Evolutionary conservation across 2,329 filamentous ascomycete species (phyloP), one percentile per base, ranked within the genome.

Genomic region (Venturia carpophila): DNA sequence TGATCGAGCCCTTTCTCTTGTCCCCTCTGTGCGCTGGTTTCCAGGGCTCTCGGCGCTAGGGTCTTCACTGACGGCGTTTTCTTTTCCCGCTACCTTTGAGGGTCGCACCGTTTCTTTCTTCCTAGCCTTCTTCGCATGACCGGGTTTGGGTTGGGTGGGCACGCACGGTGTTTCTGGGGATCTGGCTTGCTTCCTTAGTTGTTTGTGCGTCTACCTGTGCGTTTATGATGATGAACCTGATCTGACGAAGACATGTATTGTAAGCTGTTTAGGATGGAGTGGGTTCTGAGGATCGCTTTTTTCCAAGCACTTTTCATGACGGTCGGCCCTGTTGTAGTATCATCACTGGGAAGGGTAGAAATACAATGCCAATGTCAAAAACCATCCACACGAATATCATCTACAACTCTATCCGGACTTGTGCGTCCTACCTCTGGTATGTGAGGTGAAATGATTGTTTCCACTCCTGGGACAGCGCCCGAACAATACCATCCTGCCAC

Each of bases 241-340:
- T 58, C n/a, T n/a, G 47, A 58, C 37, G 52, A 58, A 58, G 47
- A 37, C 52, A 58, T 58, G 52, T 58, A 58, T 37, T 58, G 52
- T 58, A 34, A 37, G 52, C n/a, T 58, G 52, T 58, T 37, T 21
- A 37, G 52, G 52, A 58, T 58, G 30, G 30, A 37, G 52, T 58
- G 49, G 24, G 19, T 52, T 27, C 17, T 24, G 21, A 24, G 5
- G 5, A 37, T 58, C 30, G 3, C 30, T 58, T 58, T 52, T 27
- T 27, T 27, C 47, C 21, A 5, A 27, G n/a, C 45, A 13, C 21
- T 27, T 52, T 13, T 52, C 13, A 52, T 21, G 21, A 52, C 10
- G 47, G 21, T 27, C 13, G 10, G 24, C 21, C n/a, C 21, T 52
- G 47, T 52, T 21, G 15, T 27, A 52, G 15, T 27, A 52, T 49